Base-by-base conservation (phyloP, 805 yeast genomes). In the Henningerozyma blattae region DNA sequence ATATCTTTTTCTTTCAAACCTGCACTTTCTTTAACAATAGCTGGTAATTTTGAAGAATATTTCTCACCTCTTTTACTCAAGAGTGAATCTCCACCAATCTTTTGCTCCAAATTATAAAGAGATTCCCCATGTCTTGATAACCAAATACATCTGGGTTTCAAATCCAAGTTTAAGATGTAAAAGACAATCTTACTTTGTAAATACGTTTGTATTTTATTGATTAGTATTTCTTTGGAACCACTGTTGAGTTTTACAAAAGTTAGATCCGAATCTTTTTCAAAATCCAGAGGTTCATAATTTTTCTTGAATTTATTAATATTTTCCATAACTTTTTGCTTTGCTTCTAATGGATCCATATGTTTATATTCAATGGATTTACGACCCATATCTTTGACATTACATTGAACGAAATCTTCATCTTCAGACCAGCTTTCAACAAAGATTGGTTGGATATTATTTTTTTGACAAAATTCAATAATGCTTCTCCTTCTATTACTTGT, bases 91-190 rank as follows among this genome's bases (percentile, higher is more conserved):
- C 97, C 98, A 22, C 98, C 98, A 43, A 91, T 83, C 57, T 85
- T 85, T 20, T 96, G 96, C 32, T 86, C 86, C 38, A 91, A 67
- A 56, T 91, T 91, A 61, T 78, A 91, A 53, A 76, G 77, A 3
- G 94, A 80, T 60, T 91, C 98, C 18, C 98, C 98, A 51, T 91
- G 98, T 47, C 98, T 73, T 32, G 94, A 83, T 32, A 91, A 67
- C 89, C 94, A 91, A 40, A 91, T 86, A 42, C 79, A 72, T 42
- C 97, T 71, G 18, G 95, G 95, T 54, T 84, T 83, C 46, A 86
- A 82, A 56, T 87, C 96, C 45, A 91, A 64, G 52, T 91, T 91
- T 95, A 91, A 87, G 28, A 91, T 84, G 54, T 86, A 91, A 59
- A 86, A 91, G 15, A 87, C 96, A 42, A 91, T 86, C 48, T 96